Conservation (phyloP, 306 rosid species). For the Sicyos edulis region DNA sequence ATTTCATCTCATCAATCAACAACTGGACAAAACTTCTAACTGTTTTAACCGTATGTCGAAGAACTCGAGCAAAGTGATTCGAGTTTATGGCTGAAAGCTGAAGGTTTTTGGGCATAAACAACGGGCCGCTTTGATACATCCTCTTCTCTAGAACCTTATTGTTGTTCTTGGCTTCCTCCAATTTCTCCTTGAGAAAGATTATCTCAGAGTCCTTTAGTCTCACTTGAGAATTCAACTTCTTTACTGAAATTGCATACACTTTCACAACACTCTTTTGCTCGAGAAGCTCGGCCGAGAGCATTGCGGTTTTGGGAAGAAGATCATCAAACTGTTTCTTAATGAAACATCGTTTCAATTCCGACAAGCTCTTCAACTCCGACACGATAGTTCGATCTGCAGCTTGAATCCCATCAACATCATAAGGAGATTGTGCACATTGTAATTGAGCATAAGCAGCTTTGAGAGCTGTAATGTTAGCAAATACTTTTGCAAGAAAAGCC, state of each 20-base stretch:
- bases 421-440: slow-evolving; percentile 67
- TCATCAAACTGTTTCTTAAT: slow-evolving; percentile 58
- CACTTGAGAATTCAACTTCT: slow-evolving; percentile 69
- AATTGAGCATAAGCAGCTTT: slow-evolving; percentile 82
- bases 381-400: slow-evolving; percentile 56
- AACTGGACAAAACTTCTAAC: slow-evolving; percentile 52
- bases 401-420: slow-evolving; percentile 68
- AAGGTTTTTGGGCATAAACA: slow-evolving; percentile 43
- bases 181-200: slow-evolving; percentile 58
- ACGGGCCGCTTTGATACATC: slow-evolving; percentile 57
- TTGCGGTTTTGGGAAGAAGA: slow-evolving; percentile 46
- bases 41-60: slow-evolving; percentile 49
- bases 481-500: slow-evolving; percentile 61
- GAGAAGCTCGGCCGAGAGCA: slow-evolving; percentile 58
- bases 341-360: slow-evolving; percentile 73
- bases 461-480: slow-evolving; percentile 59
- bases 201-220: slow-evolving; percentile 72
- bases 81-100: slow-evolving; percentile 52
- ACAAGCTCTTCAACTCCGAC: slow-evolving; percentile 57
- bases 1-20: slow-evolving; percentile 61
- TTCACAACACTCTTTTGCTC: slow-evolving; percentile 67
- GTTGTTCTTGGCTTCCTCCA: slow-evolving; percentile 50
- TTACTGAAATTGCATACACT: slow-evolving; percentile 50
- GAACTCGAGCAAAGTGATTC: slow-evolving; percentile 47
- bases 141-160: slow-evolving; percentile 55